phyloP scores from a whole-genome alignment of 2,329 filamentous ascomycete genomes.

The Lachnellula arida region DNA sequence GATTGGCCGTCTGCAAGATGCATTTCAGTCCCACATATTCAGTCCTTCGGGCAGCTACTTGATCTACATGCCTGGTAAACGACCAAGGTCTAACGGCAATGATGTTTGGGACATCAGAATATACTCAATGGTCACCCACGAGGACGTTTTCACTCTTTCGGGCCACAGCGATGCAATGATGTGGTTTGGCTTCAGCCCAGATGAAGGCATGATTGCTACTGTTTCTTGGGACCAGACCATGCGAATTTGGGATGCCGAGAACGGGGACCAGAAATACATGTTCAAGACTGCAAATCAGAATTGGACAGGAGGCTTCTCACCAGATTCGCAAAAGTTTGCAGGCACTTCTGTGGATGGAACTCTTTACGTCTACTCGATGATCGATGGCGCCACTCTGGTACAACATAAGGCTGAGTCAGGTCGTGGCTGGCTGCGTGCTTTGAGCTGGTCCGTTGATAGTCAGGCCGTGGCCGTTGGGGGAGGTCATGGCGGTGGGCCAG shows the following conservation, averaged over 20 bases:
- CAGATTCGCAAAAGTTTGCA: slow-evolving; percentile 7
- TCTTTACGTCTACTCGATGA: slow-evolving; percentile 4
- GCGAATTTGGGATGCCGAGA: slow-evolving; percentile 7
- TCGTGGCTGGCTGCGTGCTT: slow-evolving; percentile 5
- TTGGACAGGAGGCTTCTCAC: slow-evolving; percentile 9
- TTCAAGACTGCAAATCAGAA: slow-evolving; percentile 8
- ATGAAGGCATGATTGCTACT: slow-evolving; percentile 6
- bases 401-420: not conserved
- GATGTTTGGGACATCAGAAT: slow-evolving; percentile 8
- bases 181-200: slow-evolving; percentile 9
- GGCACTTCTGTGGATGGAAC: slow-evolving; percentile 9
- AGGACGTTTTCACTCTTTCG: slow-evolving; percentile 4
- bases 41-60: slow-evolving; percentile 6
- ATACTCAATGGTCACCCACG: slow-evolving; percentile 6
- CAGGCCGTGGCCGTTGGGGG: slow-evolving; percentile 5
- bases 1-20: not conserved
- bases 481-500: slow-evolving; percentile 1
- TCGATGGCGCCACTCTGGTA: slow-evolving; percentile 3
- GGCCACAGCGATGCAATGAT: slow-evolving; percentile 9
- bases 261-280: slow-evolving; percentile 1
- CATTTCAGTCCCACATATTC: slow-evolving; percentile 7
- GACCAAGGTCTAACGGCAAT: slow-evolving; percentile 4
- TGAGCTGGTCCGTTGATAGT: slow-evolving; percentile 6
- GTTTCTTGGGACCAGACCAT: slow-evolving; percentile 8
- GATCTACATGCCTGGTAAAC: slow-evolving; percentile 6